Base-by-base conservation (phyloP, 208 protist species). In the Blechomonas ayalai region DNA sequence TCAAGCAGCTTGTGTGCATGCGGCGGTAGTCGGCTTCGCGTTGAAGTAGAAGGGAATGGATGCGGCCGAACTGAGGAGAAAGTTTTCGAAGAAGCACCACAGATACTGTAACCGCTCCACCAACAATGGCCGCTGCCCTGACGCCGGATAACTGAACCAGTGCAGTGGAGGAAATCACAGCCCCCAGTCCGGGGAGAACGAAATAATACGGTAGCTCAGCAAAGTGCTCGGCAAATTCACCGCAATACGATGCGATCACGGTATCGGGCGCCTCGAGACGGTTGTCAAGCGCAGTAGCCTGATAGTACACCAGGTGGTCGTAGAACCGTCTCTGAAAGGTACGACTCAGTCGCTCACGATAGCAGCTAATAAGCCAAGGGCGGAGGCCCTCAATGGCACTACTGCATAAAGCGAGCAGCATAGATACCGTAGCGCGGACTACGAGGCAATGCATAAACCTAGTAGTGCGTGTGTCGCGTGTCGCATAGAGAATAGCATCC, bases 131-230 rank as follows among this genome's bases (percentile, higher is more conserved):
- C 9, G 84, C 64, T 13, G 71, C 41, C 16, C 47, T 43, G 15
- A 50, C 45, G 0, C 80, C 84, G 15, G 81, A 53, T 40, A 84
- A 58, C 46, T 70, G 57, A n/a, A 81, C 62, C 2, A 92, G 64
- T 13, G 77, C 80, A 31, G 53, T 51, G 31, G 71, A 63, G 8
- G 80, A 82, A 15, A 64, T 82, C 1, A 66, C 26, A 41, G 66
- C 80, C 46, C 78, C 84, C 22, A 90, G 45, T 0, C 65, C 60
- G 0, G 84, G 84, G 18, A 92, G 59, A 1, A 90, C 32, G 44
- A 92, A 92, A 58, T 92, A 92, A 44, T 92, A 92, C 5, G 84
- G 84, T 22, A 92, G 72, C 58, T 92, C 80, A 0, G 80, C 80
- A 48, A 92, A 90, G 62, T 92, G 84, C 55, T 92, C 84, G 1